Percentiles rank a stretch among this genome's conserved stretches.
Conservation (phyloP, 2,329 filamentous ascomycete species). For the Colletotrichum costaricense region DNA sequence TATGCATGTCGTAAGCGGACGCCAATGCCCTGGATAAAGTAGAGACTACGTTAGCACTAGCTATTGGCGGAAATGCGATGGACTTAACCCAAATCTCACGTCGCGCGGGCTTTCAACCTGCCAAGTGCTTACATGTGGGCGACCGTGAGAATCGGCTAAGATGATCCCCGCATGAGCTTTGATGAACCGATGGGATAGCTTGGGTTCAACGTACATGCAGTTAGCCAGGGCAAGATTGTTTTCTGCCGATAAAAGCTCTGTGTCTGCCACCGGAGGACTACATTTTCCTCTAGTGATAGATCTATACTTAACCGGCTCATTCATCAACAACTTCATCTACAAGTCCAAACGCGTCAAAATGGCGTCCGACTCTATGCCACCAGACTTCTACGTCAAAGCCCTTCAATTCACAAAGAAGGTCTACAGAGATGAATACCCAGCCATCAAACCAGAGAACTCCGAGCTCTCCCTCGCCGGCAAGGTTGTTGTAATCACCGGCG, state of each 20-base stretch:
- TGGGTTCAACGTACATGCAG: too few relatives aligned
- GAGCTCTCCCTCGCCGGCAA: slow-evolving; percentile 51
- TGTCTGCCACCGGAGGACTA: too few relatives aligned
- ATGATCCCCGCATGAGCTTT: not conserved
- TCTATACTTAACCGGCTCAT: not conserved
- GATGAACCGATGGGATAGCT: not conserved
- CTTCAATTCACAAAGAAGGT: slow-evolving; percentile 4
- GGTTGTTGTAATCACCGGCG: slow-evolving; percentile 74
- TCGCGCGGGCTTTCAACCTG: not conserved
- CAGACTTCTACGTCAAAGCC: slow-evolving; percentile 5
- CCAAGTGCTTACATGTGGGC: not conserved
- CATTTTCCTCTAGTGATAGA: too few relatives aligned
- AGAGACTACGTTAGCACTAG: not conserved
- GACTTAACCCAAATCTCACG: not conserved
- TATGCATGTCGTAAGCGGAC: not conserved
- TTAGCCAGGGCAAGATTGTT: not conserved
- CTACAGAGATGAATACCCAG: slow-evolving; percentile 40
- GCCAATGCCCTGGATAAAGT: not conserved
- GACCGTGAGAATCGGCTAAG: not conserved
- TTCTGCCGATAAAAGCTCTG: too few relatives aligned
- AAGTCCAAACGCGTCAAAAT: not conserved
- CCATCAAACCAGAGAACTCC: slow-evolving; percentile 46
- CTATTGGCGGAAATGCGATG: not conserved
- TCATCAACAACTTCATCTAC: not conserved
- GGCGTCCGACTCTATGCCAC: not conserved